These are phyloP conservation scores for Sambucus nigra DNA, from an alignment of 129 eudicot species.

Conservation along the genomic window DNA sequence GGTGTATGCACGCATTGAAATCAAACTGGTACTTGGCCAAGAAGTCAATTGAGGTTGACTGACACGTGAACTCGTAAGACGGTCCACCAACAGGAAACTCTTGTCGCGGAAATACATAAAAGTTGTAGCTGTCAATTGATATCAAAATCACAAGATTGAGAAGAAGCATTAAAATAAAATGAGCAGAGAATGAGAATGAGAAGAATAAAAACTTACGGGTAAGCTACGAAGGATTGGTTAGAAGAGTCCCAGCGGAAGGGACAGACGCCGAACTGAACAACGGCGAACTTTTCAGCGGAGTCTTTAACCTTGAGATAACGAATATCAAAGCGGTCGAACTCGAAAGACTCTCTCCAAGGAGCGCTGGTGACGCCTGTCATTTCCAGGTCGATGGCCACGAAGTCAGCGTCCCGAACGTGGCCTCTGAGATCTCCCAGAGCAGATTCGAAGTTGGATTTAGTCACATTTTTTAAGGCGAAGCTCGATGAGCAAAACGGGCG, in stretches of 20 bases:
- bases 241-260: slow-evolving; percentile 77
- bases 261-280: slow-evolving; percentile 92
- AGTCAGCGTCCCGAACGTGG: slow-evolving; percentile 60
- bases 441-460: slow-evolving; percentile 61
- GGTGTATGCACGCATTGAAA: slow-evolving; percentile 68
- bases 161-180: background rate
- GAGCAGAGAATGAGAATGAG: background rate
- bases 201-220: slow-evolving; percentile 59
- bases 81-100: slow-evolving; percentile 41
- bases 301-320: slow-evolving; percentile 68
- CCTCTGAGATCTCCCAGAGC: slow-evolving; percentile 48
- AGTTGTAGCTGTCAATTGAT: slow-evolving; percentile 57
- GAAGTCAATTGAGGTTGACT: slow-evolving; percentile 84
- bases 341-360: slow-evolving; percentile 82
- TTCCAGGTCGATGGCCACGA: slow-evolving; percentile 78
- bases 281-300: slow-evolving; percentile 82
- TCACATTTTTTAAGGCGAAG: slow-evolving; percentile 63
- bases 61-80: slow-evolving; percentile 73
- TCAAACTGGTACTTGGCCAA: slow-evolving; percentile 88
- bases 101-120: slow-evolving; percentile 84
- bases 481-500: slow-evolving; percentile 27
- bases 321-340: slow-evolving; percentile 63
- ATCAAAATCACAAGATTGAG: background rate
- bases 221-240: slow-evolving; percentile 51
- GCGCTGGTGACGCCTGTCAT: slow-evolving; percentile 92